Evolutionary conservation across 2,329 filamentous ascomycete species (phyloP), one percentile per base, ranked within the genome.

Genomic region (Immersiporthe knoxdaviesiana): DNA sequence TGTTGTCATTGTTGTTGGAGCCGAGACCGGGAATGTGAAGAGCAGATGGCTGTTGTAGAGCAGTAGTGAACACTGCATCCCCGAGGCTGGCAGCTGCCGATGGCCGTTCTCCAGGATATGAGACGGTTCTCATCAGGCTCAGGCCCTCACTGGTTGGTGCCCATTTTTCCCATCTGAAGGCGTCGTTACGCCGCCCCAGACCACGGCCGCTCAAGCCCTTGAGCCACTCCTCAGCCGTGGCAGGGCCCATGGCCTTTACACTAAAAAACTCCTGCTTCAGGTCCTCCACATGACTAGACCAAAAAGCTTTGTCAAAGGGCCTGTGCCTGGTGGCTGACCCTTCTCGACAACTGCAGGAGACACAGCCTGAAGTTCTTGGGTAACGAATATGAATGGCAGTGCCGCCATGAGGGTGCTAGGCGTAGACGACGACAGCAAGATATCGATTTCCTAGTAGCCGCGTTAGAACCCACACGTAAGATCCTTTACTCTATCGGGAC

Each of bases 151-250:
- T 83, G 54, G 84, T 79, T 4, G 75, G 73, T 72, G 90, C 88
- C 88, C 91, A 95, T 74, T 89, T 90, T 76, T 94, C 92, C 90
- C 92, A 95, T 63, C 91, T 87, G 37, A 87, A 84, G 39, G 87
- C 84, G 76, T 92, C 88, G 14, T 82, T 84, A 73, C 88, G 85
- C 63, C 84, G 80, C 69, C 88, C 83, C 73, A 87, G 87, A 12
- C 91, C 91, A 69, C 87, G 84, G 37, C 81, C 81, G 58, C 89
- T 86, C 3, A 96, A 84, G 12, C 92, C 92, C 78, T 94, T 94
- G 39, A 89, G 83, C 92, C 92, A 96, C 77, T 94, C 92, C 73
- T 93, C 90, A 4, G 87, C 85, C 14, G 90, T 87, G 56, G 90
- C 89, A 59, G 84, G 74, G n/a, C 92, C 91, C 73, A 92, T 84